These are phyloP conservation scores for Teratosphaeria pseudoeucalypti DNA, from an alignment of 2,329 filamentous ascomycete species.

Conservation along the genomic window DNA sequence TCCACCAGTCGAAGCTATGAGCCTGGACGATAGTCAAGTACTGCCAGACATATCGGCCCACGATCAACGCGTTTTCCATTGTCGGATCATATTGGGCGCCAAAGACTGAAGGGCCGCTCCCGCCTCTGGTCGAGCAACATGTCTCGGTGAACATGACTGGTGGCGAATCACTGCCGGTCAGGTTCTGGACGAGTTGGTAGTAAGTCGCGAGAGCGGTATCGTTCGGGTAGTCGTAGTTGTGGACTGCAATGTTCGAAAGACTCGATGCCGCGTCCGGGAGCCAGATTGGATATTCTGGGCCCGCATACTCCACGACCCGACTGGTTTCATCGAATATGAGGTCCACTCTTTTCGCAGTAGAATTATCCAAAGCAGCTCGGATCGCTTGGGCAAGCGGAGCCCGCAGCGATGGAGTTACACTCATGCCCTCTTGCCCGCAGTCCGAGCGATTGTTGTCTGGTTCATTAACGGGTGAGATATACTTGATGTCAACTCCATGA, in stretches of 20 bases:
- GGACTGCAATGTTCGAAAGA: conserved; percentile 6
- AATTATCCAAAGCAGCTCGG: conserved; percentile 1
- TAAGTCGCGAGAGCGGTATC: conserved; percentile 4
- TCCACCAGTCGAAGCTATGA: conserved; percentile 10
- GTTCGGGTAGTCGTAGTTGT: conserved; percentile 9
- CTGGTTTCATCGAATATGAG: conserved; percentile 10
- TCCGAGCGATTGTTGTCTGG: conserved; percentile 7
- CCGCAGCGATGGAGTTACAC: conserved; percentile 3
- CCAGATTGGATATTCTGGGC: conserved; percentile 7
- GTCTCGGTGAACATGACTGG: conserved; percentile 10
- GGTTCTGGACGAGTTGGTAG: conserved; percentile 1
- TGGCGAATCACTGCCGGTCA: conserved; percentile 2
- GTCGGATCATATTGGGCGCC: conserved; percentile 9
- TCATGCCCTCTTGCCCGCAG: conserved; percentile 10
- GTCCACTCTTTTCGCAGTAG: conserved; percentile 2
- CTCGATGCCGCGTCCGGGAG: conserved; percentile 1
- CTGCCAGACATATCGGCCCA: conserved; percentile 10
- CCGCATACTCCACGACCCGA: conserved; percentile 5
- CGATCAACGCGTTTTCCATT: conserved; percentile 9
- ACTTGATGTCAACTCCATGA: conserved; percentile 6
- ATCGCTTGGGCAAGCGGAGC: conserved; percentile 2
- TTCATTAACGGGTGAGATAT: conserved; percentile 9
- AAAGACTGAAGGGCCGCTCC: conserved; percentile 5
- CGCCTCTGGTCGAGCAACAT: conserved; percentile 6
- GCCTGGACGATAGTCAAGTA: conserved; percentile 9